Base-by-base conservation (phyloP, 371 early-diverging fungal genomes). In the Lichtheimia corymbifera region DNA sequence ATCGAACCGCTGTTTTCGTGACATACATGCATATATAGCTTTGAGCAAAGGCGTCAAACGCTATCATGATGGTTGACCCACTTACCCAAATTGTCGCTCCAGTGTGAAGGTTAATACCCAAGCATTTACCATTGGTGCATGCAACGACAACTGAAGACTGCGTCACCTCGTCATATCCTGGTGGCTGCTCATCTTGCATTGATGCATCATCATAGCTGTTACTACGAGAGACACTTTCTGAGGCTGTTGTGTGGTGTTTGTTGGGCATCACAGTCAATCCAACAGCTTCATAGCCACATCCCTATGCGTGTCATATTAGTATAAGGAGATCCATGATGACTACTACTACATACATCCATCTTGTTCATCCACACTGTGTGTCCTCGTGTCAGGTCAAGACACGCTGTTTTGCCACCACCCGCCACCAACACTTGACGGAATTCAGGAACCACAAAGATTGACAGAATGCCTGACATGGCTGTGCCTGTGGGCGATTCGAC, bases 351-450 rank as follows among this genome's bases (percentile, higher is more conserved):
- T 69, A 74, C 75, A 17, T 50, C 43, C 72, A 74, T 74, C 6
- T 58, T 53, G 41, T 74, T 74, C 2, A 63, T 42, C 75, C 75
- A 74, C 17, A 60, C 17, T 3, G 55, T 59, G 41, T 58, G 55
- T 30, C 70, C 73, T 11, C 63, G 70, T 20, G 56, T 50, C 4
- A 70, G 20, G 22, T 64, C 45, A 14, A 73, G 7, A 50, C 67
- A 67, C 1, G 61, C 62, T 5, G 65, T 67, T 51, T 24, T 64
- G 4, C 70, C 73, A 11, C 20, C 50, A 5, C 58, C 55, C 18
- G 63, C 65, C 4, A 61, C 73, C 22, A 73, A 22, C 1, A 73
- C 6, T 11, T 62, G 60, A 52, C 62, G 58, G 35, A 11, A 35
- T 2, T 47, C 35, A 50, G 70, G 67, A 0, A 61, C 65, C 9